These are phyloP conservation scores for Elaeagnus macrophylla DNA, from an alignment of 306 rosid species.

Conservation along the genomic window DNA sequence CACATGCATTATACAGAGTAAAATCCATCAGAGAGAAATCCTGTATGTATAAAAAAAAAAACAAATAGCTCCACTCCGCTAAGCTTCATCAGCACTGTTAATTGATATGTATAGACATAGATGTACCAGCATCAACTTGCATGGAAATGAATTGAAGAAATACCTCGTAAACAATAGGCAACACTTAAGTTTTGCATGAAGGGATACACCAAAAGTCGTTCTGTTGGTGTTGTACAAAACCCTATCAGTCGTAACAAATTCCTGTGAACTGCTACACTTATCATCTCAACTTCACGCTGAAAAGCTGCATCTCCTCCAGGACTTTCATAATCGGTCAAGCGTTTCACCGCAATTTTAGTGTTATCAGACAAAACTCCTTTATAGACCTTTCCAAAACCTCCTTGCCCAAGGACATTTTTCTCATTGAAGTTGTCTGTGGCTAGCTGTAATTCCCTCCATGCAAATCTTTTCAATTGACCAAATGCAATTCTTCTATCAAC, in stretches of 20 bases:
- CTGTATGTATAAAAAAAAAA: too few species aligned
- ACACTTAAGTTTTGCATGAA: slow-evolving; percentile 97
- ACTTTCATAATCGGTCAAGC: slow-evolving; percentile 85
- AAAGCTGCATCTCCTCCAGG: slow-evolving; percentile 98
- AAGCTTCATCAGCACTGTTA: background rate
- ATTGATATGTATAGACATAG: background rate
- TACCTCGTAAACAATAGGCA: slow-evolving; percentile 89
- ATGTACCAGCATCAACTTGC: background rate
- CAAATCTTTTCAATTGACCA: slow-evolving; percentile 84
- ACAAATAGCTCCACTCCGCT: too few species aligned
- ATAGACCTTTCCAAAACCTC: slow-evolving; percentile 98
- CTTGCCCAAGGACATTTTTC: slow-evolving; percentile 91
- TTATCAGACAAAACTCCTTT: slow-evolving; percentile 85
- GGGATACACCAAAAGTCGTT: slow-evolving; percentile 91
- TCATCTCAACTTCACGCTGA: slow-evolving; percentile 99
- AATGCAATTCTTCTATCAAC: slow-evolving; percentile 93
- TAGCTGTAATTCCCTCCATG: slow-evolving; percentile 86
- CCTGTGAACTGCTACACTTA: slow-evolving; percentile 91
- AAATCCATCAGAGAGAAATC: too few species aligned
- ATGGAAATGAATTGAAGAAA: background rate
- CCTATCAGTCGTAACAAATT: slow-evolving; percentile 85
- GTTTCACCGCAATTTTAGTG: slow-evolving; percentile 91
- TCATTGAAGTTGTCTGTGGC: slow-evolving; percentile 90
- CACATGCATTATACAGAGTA: too few species aligned
- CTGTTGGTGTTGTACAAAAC: slow-evolving; percentile 87